Evolutionary conservation across 2,329 filamentous ascomycete species (phyloP).

Genomic region (Alternaria brassicicola): DNA sequence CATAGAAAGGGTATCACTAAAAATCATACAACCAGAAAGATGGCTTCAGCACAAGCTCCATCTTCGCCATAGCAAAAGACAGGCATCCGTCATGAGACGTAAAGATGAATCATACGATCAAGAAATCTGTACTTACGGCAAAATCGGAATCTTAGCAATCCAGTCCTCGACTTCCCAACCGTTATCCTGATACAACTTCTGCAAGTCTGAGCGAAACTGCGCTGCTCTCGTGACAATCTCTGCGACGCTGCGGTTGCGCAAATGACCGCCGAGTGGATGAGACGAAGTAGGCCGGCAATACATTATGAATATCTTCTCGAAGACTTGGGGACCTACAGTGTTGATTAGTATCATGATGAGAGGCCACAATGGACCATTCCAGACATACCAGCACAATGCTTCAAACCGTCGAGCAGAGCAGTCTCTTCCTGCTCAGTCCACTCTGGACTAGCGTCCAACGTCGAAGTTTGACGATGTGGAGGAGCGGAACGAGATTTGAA

Average conservation of each 20-base stretch:
- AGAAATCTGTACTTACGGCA: constrained; percentile 17
- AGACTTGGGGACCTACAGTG: constrained; percentile 29
- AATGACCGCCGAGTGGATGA: constrained; percentile 11
- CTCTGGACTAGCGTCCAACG: constrained; percentile 13
- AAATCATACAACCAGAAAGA: background rate
- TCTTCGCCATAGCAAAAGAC: background rate
- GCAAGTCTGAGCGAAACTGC: constrained; percentile 25
- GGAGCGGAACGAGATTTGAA: constrained; percentile 45
- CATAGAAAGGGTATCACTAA: background rate
- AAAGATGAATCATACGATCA: no score
- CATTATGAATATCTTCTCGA: constrained; percentile 35
- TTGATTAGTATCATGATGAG: background rate
- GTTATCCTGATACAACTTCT: constrained; percentile 20
- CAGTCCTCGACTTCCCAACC: constrained; percentile 34
- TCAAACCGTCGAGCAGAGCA: constrained; percentile 43
- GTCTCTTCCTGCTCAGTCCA: constrained; percentile 44
- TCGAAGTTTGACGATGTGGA: constrained; percentile 13
- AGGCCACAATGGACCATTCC: background rate
- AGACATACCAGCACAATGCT: constrained; percentile 34
- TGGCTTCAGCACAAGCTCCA: background rate
- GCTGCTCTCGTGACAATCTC: constrained; percentile 37
- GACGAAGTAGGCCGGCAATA: constrained; percentile 29
- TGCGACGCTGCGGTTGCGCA: constrained; percentile 38
- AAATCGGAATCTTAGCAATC: constrained; percentile 35
- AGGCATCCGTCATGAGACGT: background rate